phyloP scores from a whole-genome alignment of 495 filamentous ascomycete genomes.

The Lentithecium fluviatile region DNA sequence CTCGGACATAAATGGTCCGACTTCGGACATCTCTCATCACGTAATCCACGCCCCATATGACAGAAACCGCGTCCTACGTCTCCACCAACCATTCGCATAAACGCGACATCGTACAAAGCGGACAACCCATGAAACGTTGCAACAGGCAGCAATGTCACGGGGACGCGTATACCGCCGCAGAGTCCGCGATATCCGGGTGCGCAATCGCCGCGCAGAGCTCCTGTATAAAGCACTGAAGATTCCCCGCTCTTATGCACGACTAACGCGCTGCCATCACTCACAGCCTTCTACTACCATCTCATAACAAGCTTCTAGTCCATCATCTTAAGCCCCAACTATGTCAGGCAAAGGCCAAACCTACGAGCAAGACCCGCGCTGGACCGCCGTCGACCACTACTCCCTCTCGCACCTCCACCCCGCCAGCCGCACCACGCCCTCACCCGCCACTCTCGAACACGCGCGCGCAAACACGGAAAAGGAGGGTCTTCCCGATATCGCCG shows the following conservation, averaged over 20 bases:
- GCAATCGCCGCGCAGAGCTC: neutral
- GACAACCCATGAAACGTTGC: neutral
- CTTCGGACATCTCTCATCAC: too few relatives aligned
- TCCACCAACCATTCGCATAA: neutral
- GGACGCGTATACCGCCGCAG: neutral
- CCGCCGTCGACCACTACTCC: conserved; percentile 32
- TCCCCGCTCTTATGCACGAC: neutral
- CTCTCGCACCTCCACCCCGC: conserved; percentile 33
- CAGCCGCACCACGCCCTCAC: conserved; percentile 5
- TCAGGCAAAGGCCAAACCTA: conserved; percentile 7
- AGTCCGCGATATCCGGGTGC: neutral
- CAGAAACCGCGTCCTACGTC: neutral
- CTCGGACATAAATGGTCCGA: too few relatives aligned
- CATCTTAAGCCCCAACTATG: neutral
- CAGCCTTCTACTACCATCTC: neutral
- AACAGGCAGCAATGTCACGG: neutral
- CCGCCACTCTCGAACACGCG: conserved; percentile 26
- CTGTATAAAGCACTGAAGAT: neutral
- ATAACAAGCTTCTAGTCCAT: too few relatives aligned
- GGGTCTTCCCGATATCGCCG: conserved; percentile 40
- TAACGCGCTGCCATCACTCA: neutral
- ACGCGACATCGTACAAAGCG: too few relatives aligned
- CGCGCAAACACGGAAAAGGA: conserved; percentile 21
- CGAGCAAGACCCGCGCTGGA: conserved; percentile 25
- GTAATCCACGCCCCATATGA: too few relatives aligned